phyloP scores from a whole-genome alignment of 1,139 yeast species.

The Debaryomyces fabryi region DNA sequence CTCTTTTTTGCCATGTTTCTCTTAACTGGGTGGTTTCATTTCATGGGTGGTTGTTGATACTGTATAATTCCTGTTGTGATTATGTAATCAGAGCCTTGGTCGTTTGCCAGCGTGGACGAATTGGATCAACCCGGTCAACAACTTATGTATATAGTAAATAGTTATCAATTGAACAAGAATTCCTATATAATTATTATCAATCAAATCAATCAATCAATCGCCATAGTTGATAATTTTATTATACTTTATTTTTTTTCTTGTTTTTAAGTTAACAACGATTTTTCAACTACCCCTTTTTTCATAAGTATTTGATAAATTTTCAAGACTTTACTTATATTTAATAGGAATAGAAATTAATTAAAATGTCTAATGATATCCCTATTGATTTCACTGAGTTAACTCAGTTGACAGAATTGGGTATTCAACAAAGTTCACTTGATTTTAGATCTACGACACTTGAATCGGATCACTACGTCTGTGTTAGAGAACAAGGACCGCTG shows the following conservation, averaged over 20 bases:
- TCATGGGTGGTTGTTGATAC: background rate
- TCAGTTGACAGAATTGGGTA: slow-evolving; percentile 81
- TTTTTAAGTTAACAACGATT: slow-evolving; percentile 5
- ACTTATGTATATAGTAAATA: background rate
- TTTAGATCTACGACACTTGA: slow-evolving; percentile 94
- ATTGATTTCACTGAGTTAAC: slow-evolving; percentile 95
- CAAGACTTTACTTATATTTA: slow-evolving; percentile 2
- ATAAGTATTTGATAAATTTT: slow-evolving; percentile 1
- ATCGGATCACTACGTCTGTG: slow-evolving; percentile 87
- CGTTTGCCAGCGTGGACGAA: slow-evolving; percentile 17
- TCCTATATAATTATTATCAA: slow-evolving; percentile 4
- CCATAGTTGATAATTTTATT: slow-evolving; percentile 7
- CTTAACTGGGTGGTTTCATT: background rate
- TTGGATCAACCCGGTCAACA: slow-evolving; percentile 10
- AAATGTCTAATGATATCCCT: slow-evolving; percentile 67
- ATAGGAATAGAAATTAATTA: slow-evolving; percentile 8
- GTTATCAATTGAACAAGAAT: slow-evolving; percentile 4
- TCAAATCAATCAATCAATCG: slow-evolving; percentile 11
- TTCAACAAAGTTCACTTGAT: slow-evolving; percentile 82
- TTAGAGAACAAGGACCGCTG: slow-evolving; percentile 74
- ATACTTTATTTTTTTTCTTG: slow-evolving; percentile 7
- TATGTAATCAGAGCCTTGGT: slow-evolving; percentile 4
- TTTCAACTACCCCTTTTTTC: slow-evolving; percentile 5
- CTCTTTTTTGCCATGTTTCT: too few species aligned
- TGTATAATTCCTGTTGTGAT: background rate